phyloP scores from a whole-genome alignment of 768 basidiomycete genomes.

The Crepidotus variabilis region DNA sequence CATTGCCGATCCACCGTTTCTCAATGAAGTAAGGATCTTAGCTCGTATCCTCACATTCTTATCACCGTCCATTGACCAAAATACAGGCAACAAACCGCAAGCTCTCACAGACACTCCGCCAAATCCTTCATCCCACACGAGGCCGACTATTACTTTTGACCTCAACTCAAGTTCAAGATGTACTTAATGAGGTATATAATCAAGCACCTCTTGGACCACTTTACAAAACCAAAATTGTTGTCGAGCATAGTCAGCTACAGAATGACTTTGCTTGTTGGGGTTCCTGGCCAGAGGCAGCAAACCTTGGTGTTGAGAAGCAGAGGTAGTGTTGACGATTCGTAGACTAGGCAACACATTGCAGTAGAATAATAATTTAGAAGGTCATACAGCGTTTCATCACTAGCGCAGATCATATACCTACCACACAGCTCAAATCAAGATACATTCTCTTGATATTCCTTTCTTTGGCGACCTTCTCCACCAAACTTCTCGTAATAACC shows the following conservation, averaged over 20 bases:
- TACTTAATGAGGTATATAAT: conserved; percentile 31
- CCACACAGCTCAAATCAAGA: conserved; percentile 55
- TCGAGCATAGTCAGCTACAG: conserved; percentile 33
- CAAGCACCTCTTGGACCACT: conserved; percentile 36
- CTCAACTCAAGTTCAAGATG: conserved; percentile 32
- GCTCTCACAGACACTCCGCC: conserved; percentile 31
- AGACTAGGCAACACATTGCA: too few relatives aligned
- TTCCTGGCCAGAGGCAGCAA: conserved; percentile 36
- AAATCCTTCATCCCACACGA: conserved; percentile 33
- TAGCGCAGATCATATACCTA: too few relatives aligned
- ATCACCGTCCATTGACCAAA: background rate
- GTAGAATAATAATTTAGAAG: too few relatives aligned
- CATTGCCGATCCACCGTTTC: conserved; percentile 42
- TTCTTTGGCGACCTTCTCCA: conserved; percentile 57
- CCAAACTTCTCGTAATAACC: conserved; percentile 36
- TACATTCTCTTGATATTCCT: conserved; percentile 70
- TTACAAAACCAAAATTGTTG: conserved; percentile 26
- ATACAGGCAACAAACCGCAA: conserved; percentile 36
- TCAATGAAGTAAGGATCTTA: conserved; percentile 47
- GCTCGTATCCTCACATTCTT: conserved; percentile 11
- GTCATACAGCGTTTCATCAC: too few relatives aligned
- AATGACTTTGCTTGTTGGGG: conserved; percentile 45
- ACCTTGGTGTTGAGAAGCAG: conserved; percentile 18
- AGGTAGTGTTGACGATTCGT: background rate
- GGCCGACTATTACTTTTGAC: conserved; percentile 38